Base-by-base conservation (phyloP, 441 rosid species). In the Manihot esculenta region DNA sequence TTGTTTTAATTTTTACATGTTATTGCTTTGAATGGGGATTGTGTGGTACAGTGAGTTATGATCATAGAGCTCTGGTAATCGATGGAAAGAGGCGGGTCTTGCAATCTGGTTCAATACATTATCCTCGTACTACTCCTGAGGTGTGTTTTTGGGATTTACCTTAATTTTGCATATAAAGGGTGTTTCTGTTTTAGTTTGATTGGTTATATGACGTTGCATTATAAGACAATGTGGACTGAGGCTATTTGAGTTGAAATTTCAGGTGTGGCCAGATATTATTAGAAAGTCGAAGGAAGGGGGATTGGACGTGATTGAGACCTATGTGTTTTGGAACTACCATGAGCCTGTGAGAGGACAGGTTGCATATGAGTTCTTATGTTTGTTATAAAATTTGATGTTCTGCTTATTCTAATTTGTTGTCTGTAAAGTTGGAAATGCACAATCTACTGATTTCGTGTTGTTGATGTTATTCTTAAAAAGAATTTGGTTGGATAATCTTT, bases 331-430 rank as follows among this genome's bases (percentile, higher is more conserved):
- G 91, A 89, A 89, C 80, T 80, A 84, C 64, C 94, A 85, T 33
- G 89, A 89, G 78, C 91, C 94, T 21, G 77, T 79, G 33, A 84
- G 76, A 79, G 89, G 94, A 65, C 84, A 87, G 94, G 91, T 87
- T 78, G 73, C 15, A 30, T 38, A 17, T 26, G 57, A 54, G 68
- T 59, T 56, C 24, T 66, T 60, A 44, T 41, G 66, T 47, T 64
- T 38, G 47, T 20, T 51, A 30, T 17, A 23, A 27, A 64, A 20
- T 54, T 56, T 68, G 38, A 17, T 41, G 9, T 12, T 47, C 11
- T 51, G 18, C 53, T 53, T 53, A 8, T 20, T 30, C n/a, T 9
- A 3, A 35, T 20, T 24, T 15, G 17, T 64, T 48, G 51, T 27
- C 14, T 15, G 21, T 42, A 66, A 66, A 66, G 44, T 63, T 44